These are phyloP conservation scores for Podaxis rugospora DNA, from an alignment of 768 basidiomycete genomes.

Conservation along the genomic window DNA sequence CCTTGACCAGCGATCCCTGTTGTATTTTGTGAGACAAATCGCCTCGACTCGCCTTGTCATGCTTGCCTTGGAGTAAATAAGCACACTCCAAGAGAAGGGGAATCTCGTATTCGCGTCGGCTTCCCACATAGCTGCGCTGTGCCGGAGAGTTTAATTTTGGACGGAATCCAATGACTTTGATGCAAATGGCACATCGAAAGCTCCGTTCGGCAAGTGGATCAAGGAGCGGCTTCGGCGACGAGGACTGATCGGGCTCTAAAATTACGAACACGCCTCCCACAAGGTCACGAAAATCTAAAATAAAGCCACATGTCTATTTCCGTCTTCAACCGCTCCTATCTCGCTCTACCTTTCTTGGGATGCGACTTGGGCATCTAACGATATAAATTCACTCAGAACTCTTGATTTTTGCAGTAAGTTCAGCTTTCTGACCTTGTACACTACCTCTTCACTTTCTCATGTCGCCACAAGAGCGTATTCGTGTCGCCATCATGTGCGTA, in stretches of 20 bases:
- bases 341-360: neutral
- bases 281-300: neutral
- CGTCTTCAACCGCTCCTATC: neutral
- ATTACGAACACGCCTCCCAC: neutral
- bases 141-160: neutral
- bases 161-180: neutral
- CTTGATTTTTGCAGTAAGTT: neutral
- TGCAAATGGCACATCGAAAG: neutral
- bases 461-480: conserved; percentile 3
- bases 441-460: neutral
- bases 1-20: no score
- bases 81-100: no score
- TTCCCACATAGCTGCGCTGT: neutral
- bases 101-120: neutral
- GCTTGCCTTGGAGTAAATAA: no score
- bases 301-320: neutral
- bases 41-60: no score
- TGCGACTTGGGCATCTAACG: neutral
- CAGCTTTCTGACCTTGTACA: neutral
- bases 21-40: no score
- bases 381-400: neutral
- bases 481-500: conserved; percentile 3
- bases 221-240: neutral
- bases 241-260: neutral
- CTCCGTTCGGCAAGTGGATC: neutral